Percentiles rank a stretch among this genome's conserved stretches.
Evolutionary conservation across 495 filamentous ascomycete genomes (phyloP).

Genomic region (Choiromyces venosus): DNA sequence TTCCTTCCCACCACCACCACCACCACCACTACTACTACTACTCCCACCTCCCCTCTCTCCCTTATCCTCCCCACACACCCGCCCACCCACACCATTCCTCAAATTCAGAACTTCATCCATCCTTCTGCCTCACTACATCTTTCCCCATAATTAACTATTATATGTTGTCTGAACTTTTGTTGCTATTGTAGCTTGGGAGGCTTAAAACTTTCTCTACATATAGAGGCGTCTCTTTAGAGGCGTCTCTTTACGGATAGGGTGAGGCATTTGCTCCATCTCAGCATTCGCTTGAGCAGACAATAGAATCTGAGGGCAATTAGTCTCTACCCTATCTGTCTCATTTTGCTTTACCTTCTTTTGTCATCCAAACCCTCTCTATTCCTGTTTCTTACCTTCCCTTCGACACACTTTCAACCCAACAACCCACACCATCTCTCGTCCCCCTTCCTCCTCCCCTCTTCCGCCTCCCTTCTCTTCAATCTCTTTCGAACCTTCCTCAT

Average conservation of each 20-base stretch:
- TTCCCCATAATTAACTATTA: conserved; percentile 9
- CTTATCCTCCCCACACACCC: conserved; percentile 16
- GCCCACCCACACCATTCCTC: conserved; percentile 15
- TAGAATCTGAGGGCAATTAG: neutral
- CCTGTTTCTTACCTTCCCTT: neutral
- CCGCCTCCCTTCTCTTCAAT: too few relatives aligned
- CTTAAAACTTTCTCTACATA: neutral
- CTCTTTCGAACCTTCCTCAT: neutral
- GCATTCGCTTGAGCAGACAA: neutral
- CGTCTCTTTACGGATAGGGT: neutral
- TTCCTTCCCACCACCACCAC: conserved; percentile 11
- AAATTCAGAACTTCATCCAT: neutral
- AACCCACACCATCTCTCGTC: neutral
- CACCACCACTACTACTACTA: conserved; percentile 12
- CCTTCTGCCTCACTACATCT: conserved; percentile 12
- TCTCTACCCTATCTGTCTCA: neutral
- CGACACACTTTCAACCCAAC: neutral
- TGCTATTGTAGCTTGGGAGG: conserved; percentile 1
- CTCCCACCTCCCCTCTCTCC: conserved; percentile 17
- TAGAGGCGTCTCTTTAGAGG: too few relatives aligned
- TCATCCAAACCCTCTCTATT: neutral
- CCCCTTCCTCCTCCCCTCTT: neutral
- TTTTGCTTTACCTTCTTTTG: neutral
- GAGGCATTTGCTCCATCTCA: conserved; percentile 3
- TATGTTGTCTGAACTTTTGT: conserved; percentile 18